Evolutionary conservation across 1,139 yeast genomes (phyloP).

Genomic region (Debaryomyces singareniensis): DNA sequence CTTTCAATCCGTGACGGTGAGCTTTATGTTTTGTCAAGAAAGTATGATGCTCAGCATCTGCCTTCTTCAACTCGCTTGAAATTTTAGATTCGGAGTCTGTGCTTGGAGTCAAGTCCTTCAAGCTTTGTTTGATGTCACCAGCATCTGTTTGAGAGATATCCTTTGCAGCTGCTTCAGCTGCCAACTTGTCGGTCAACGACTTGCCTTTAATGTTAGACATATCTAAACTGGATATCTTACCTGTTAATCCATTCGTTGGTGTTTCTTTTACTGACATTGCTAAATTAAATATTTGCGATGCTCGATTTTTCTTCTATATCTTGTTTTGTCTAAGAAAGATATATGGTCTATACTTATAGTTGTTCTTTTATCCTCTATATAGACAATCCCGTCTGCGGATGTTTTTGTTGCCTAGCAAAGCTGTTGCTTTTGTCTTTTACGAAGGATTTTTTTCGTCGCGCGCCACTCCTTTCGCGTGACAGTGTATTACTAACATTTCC

Average conservation of each 20-base stretch:
- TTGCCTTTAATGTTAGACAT: slow-evolving; percentile 27
- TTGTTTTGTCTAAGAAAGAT: too few relatives aligned
- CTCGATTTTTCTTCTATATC: too few relatives aligned
- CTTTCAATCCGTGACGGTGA: slow-evolving; percentile 69
- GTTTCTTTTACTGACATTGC: slow-evolving; percentile 40
- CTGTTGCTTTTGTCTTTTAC: too few relatives aligned
- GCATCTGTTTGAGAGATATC: slow-evolving; percentile 26
- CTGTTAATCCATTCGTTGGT: slow-evolving; percentile 46
- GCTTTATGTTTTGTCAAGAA: slow-evolving; percentile 57
- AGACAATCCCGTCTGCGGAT: too few relatives aligned
- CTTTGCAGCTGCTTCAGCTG: slow-evolving; percentile 40
- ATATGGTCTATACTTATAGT: too few relatives aligned
- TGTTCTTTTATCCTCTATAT: too few relatives aligned
- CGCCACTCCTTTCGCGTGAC: too few relatives aligned
- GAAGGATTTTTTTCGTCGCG: too few relatives aligned
- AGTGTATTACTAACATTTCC: too few relatives aligned
- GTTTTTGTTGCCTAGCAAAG: too few relatives aligned
- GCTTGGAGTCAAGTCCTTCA: slow-evolving; percentile 7
- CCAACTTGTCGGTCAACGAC: slow-evolving; percentile 40
- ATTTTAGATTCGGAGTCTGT: slow-evolving; percentile 9
- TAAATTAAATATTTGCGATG: too few relatives aligned
- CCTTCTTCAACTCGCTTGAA: slow-evolving; percentile 14
- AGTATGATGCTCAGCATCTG: slow-evolving; percentile 34
- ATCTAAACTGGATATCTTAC: slow-evolving; percentile 38
- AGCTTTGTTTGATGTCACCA: slow-evolving; percentile 11